Evolutionary conservation across 176 grass and related monocot genomes (phyloP).

Genomic region (sorghum (Sorghum bicolor)): Sorghum_bicolor_NCBIv3 NC_012873.2:3962001-3962500

Average conservation of each 20-base stretch:
- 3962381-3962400: conserved; percentile 59
- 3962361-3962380: conserved; percentile 49
- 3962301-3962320: conserved; percentile 64
- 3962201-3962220: conserved; percentile 32
- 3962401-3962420: conserved; percentile 23
- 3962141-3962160: conserved; percentile 45
- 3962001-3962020: background rate
- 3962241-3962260: conserved; percentile 58
- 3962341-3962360: conserved; percentile 38
- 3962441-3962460: conserved; percentile 7
- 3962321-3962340: conserved; percentile 30
- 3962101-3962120: background rate
- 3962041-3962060: conserved; percentile 18
- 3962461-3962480: background rate
- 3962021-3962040: background rate
- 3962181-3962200: conserved; percentile 49
- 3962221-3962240: conserved; percentile 49
- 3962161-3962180: conserved; percentile 60
- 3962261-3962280: conserved; percentile 58
- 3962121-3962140: conserved; percentile 18
- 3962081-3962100: conserved; percentile 2
- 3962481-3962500: background rate
- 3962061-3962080: conserved; percentile 2
- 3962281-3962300: conserved; percentile 59
- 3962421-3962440: conserved; percentile 12